Evolutionary conservation across 495 filamentous ascomycete genomes (phyloP), one percentile per base, ranked within the genome.

Genomic region (Glarea lozoyensis): DNA sequence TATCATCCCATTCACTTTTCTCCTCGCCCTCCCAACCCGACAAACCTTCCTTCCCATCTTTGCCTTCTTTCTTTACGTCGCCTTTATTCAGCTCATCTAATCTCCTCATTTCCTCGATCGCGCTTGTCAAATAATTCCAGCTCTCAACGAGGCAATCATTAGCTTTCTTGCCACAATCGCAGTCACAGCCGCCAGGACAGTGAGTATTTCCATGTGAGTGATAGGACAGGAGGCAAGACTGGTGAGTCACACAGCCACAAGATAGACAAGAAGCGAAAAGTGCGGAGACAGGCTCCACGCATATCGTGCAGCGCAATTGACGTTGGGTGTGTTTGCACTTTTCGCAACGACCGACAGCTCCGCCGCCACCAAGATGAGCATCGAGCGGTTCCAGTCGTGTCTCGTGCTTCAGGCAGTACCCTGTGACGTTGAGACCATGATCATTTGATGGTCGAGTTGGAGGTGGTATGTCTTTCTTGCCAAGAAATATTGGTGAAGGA

Each of bases 201-300:
- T 70, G 60, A 2, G 51, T 61, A 40, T 67, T 63, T 21, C 66
- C 67, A 17, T 61, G 58, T 16, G 54, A 61, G 49, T 78, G 62
- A 63, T 73, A 69, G 52, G 70, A 60, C 39, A 63, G 56, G n/a
- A 79, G 60, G 49, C 72, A 76, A 10, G 52, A 44, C 19, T 75
- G 67, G 55, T 82, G 78, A 11, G 62, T 63, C 10, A 70, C 70
- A 46, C 79, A 79, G n/a, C 78, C 78, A 46, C 78, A 82, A 37
- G 58, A 60, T 4, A 80, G 58, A 50, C 78, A 82, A 4, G 77
- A 64, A 3, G 68, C 60, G 54, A 77, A 82, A 0, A 76, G 59
- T 0, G 69, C 70, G 36, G 64, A 64, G 40, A 81, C 63, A 13
- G 74, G 68, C 43, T 77, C 72, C 43, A 66, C 61, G 48, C 78